Evolutionary conservation across 2,329 filamentous ascomycete genomes (phyloP).

Genomic region (Endocalyx cinctus): DNA sequence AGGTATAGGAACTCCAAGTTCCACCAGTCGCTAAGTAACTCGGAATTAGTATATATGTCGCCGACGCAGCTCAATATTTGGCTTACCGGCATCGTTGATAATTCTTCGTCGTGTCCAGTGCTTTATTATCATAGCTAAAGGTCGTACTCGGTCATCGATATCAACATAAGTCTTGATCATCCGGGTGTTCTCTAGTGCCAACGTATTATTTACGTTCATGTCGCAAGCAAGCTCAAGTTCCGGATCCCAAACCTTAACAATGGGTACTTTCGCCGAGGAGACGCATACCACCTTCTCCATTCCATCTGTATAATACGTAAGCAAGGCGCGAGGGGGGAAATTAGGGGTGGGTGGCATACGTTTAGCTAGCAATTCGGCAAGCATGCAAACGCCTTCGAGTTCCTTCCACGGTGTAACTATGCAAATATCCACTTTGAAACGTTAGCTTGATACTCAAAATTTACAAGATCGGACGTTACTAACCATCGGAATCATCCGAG

Average conservation of each 20-base stretch:
- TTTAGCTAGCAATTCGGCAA: constrained; percentile 79
- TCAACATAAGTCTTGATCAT: constrained; percentile 98
- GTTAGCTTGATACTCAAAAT: constrained; percentile 24
- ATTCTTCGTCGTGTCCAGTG: constrained; percentile 92
- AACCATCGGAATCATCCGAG: constrained; percentile 94
- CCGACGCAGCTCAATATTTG: background rate
- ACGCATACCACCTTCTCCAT: constrained; percentile 98
- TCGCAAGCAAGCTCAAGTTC: constrained; percentile 86
- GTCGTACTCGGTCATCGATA: constrained; percentile 84
- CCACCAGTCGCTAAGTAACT: constrained; percentile 71
- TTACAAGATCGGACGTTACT: constrained; percentile 26
- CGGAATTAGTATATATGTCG: constrained; percentile 2
- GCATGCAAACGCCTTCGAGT: constrained; percentile 82
- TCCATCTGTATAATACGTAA: constrained; percentile 60
- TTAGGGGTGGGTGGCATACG: constrained; percentile 53
- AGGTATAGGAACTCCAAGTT: constrained; percentile 96
- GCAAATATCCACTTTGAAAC: constrained; percentile 79
- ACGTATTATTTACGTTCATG: constrained; percentile 97
- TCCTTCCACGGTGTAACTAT: constrained; percentile 89
- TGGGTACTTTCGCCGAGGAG: constrained; percentile 90
- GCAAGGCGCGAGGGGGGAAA: constrained; percentile 11
- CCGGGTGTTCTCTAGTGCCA: constrained; percentile 90
- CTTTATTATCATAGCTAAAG: constrained; percentile 94
- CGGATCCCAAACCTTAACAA: constrained; percentile 98
- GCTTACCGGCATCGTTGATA: constrained; percentile 91